Conservation (phyloP, 78 protist genomes). For the Cyanophora paradoxa region DNA sequence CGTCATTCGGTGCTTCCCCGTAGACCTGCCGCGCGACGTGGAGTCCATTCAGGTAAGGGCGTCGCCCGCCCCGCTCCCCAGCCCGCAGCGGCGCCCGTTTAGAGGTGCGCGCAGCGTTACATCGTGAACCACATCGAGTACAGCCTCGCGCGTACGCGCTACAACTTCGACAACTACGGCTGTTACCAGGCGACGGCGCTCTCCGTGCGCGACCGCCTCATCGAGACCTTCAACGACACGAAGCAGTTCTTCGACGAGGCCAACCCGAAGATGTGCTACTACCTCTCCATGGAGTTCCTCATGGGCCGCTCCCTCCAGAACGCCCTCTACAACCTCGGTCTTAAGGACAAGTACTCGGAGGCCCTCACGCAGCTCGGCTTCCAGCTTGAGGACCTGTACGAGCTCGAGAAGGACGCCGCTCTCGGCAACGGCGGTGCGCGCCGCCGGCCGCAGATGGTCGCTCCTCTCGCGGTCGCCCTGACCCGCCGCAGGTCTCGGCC, state of each 20-base stretch:
- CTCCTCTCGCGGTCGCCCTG: constrained; percentile 65
- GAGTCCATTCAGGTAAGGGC: too few relatives aligned
- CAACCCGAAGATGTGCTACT: constrained; percentile 75
- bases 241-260: constrained; percentile 33
- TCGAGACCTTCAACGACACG: constrained; percentile 44
- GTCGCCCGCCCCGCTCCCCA: too few relatives aligned
- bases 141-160: constrained; percentile 65
- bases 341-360: constrained; percentile 50
- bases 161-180: constrained; percentile 47
- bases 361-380: constrained; percentile 40
- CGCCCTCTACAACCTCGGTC: constrained; percentile 63
- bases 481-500: neutral
- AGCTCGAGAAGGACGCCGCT: constrained; percentile 89
- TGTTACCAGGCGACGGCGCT: constrained; percentile 68
- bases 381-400: constrained; percentile 53
- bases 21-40: too few relatives aligned
- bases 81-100: too few relatives aligned
- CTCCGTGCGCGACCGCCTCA: constrained; percentile 36
- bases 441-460: constrained; percentile 79
- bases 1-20: too few relatives aligned
- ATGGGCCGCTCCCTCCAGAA: constrained; percentile 86
- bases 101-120: too few relatives aligned
- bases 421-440: constrained; percentile 98
- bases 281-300: constrained; percentile 84
- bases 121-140: constrained; percentile 63